Base-by-base conservation (phyloP, 768 basidiomycete genomes). In the Lactifluus subvellereus region DNA sequence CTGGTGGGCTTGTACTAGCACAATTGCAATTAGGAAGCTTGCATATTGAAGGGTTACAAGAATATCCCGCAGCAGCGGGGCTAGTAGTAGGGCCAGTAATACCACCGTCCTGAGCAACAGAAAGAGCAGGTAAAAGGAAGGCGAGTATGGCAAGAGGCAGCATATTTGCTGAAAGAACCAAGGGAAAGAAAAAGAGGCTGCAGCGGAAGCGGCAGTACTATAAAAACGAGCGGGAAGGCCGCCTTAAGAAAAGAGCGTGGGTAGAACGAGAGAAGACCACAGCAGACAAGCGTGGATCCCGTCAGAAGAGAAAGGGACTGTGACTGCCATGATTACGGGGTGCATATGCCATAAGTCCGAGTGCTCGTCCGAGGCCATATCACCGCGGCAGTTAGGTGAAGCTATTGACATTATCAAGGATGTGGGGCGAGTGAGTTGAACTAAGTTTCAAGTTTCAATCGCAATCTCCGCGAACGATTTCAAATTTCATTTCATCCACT, bases 1-100 rank as follows among this genome's bases (percentile, higher is more conserved):
- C 89, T 13, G 89, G 89, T 4, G 88, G 86, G 64, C 74, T 82
- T 1, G 85, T 81, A 68, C 86, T 88, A 4, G 89, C 89, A 68
- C 88, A 90, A 69, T 84, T 79, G 71, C 89, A 92, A 56, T 77
- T 74, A 0, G 89, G 89, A 6, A 90, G 77, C 74, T 83, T 76
- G 75, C 89, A 92, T 63, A 77, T 75, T 11, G 73, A 73, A 0
- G 86, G 37, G 68, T 90, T 86, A 71, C 89, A 91, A 8, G 82
- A 83, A 72, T 92, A 91, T 9, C 83, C 84, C 0, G 86, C 83
- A 35, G 87, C 83, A 6, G 70, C 71, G 9, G 79, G 43, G 57
- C 81, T 83, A 35, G 76, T 77, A 7, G 81, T 81, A 5, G 85
- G 79, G 4, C 84, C 84, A 48, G 70, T 68, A n/a, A 88, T 75